Evolutionary conservation across 202 grass and related monocot species (phyloP), one percentile per base, ranked within the genome.

Genomic region (Zoysia matrella): DNA sequence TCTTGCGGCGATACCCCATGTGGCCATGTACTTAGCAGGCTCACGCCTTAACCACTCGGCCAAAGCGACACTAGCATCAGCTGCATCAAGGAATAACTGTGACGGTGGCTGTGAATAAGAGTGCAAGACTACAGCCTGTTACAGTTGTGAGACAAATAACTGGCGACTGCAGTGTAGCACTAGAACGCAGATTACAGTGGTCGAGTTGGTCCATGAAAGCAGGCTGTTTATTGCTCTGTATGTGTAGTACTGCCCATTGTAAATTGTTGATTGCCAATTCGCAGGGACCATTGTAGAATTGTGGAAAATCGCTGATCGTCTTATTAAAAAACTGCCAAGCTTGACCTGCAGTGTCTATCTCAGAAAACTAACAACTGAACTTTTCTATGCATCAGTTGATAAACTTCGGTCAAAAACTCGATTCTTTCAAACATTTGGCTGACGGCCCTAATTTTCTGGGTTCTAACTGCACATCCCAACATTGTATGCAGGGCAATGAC

Each of bases 21-120:
- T n/a, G n/a, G n/a, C 88, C 91, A 91, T 93, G 88, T 89, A 91
- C 90, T 91, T 93, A 97, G 88, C 84, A 97, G 90, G 93, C 88
- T 91, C 88, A 97, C 93, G 93, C 88, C 93, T 97, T 93, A 91
- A 88, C 79, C 86, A 97, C 91, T 91, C 86, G 84, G 89, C 88
- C 91, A 93, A 97, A 93, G 67, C 84, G 85, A 88, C 89, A n/a
- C 0, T 30, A 6, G 0, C 1, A 0, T 6, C 13, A 18, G 44
- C 2, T 2, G 2, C 0, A 0, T 1, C 0, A n/a, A 53, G 3
- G 0, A 76, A 66, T 8, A 52, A 39, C 15, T 14, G 42, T 3
- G 4, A 6, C 11, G 18, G 0, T 43, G n/a, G n/a, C n/a, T n/a
- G n/a, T n/a, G n/a, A n/a, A n/a, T n/a, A n/a, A n/a, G n/a, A n/a